phyloP scores from a whole-genome alignment of 2,329 filamentous ascomycete genomes.

The Simplicillium aogashimaense region DNA sequence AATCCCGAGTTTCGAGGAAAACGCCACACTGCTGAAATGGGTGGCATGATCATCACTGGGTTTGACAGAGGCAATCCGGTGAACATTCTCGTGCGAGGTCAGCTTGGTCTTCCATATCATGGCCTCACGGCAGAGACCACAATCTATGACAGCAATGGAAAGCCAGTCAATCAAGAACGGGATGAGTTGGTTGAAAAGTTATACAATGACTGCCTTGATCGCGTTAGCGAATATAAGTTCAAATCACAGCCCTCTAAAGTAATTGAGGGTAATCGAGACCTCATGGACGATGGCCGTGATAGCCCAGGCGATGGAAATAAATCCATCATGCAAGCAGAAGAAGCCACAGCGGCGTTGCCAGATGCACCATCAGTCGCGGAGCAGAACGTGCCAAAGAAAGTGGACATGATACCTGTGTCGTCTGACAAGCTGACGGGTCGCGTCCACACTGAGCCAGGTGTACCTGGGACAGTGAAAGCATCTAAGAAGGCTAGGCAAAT shows the following conservation, averaged over 20 bases:
- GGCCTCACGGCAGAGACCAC: constrained; percentile 70
- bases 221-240: constrained; percentile 83
- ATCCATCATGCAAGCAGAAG: constrained; percentile 62
- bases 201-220: constrained; percentile 89
- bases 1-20: constrained; percentile 45
- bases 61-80: constrained; percentile 93
- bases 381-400: constrained; percentile 40
- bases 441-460: constrained; percentile 61
- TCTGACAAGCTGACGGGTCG: constrained; percentile 62
- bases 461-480: constrained; percentile 60
- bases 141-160: constrained; percentile 77
- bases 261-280: constrained; percentile 70
- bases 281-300: constrained; percentile 78
- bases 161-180: constrained; percentile 64
- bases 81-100: constrained; percentile 81
- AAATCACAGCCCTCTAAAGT: constrained; percentile 60
- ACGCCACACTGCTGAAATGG: constrained; percentile 84
- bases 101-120: constrained; percentile 81
- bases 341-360: constrained; percentile 52
- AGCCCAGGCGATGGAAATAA: constrained; percentile 58
- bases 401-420: constrained; percentile 52
- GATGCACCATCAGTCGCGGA: constrained; percentile 43
- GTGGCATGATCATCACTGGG: constrained; percentile 95
- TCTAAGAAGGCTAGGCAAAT: constrained; percentile 68
- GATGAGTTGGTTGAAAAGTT: constrained; percentile 82